Percentiles rank a stretch among this genome's conserved stretches.
Evolutionary conservation across 441 rosid species (phyloP).

Genomic region (Erysimum pusillum): DNA sequence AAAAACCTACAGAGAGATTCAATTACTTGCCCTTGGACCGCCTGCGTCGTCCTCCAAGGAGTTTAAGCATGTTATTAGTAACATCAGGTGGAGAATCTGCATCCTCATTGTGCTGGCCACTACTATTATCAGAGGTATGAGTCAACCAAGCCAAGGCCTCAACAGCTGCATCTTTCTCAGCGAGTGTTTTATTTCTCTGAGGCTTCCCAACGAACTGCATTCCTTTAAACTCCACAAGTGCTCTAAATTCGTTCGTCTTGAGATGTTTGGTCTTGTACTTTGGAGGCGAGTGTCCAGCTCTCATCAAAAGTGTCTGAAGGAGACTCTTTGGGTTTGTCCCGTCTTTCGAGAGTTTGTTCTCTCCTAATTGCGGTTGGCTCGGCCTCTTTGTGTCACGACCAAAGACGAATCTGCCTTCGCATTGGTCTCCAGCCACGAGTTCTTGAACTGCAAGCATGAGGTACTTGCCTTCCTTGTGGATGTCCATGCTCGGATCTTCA

Average conservation of each 20-base stretch:
- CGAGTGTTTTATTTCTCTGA: conserved; percentile 88
- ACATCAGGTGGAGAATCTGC: conserved; percentile 69
- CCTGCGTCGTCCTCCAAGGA: conserved; percentile 76
- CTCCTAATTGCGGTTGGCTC: conserved; percentile 56
- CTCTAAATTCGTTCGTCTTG: conserved; percentile 91
- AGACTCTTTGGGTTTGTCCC: conserved; percentile 96
- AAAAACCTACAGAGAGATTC: background rate
- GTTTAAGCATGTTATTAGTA: conserved; percentile 96
- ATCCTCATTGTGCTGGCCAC: conserved; percentile 45
- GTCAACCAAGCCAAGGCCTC: conserved; percentile 98
- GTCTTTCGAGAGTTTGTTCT: conserved; percentile 71
- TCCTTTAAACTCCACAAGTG: conserved; percentile 97
- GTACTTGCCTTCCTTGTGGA: conserved; percentile 90
- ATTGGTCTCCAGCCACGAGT: conserved; percentile 90
- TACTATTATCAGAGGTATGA: conserved; percentile 67
- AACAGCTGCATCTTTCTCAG: conserved; percentile 96
- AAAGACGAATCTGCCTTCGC: conserved; percentile 97
- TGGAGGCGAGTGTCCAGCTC: conserved; percentile 99
- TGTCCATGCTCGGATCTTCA: conserved; percentile 75
- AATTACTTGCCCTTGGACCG: conserved; percentile 45
- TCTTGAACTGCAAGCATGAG: conserved; percentile 94
- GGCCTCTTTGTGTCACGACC: conserved; percentile 85
- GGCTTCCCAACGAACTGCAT: conserved; percentile 99
- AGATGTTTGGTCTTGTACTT: conserved; percentile 96
- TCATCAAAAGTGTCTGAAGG: conserved; percentile 91